Percentiles rank a stretch among this genome's conserved stretches.
These are phyloP conservation scores for Coccinonectria pachysandricola DNA, from an alignment of 2,329 filamentous ascomycete genomes.

Conservation along the genomic window DNA sequence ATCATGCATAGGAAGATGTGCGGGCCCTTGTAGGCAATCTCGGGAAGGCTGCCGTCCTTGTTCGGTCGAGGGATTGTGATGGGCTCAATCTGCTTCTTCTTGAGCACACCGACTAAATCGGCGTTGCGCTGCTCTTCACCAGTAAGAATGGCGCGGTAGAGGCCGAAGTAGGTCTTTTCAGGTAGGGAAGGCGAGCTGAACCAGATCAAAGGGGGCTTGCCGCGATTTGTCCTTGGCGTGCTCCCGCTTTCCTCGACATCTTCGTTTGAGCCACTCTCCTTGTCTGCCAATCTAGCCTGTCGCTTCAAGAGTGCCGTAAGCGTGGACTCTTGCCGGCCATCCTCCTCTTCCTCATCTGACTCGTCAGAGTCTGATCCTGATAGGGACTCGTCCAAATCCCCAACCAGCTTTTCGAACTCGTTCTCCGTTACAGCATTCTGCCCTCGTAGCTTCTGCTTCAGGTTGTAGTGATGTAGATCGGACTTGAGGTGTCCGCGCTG, in stretches of 20 bases:
- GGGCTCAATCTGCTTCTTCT: conserved; percentile 66
- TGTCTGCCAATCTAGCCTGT: conserved; percentile 63
- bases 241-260: conserved; percentile 31
- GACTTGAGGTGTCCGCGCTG: conserved; percentile 81
- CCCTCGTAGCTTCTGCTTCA: conserved; percentile 81
- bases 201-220: conserved; percentile 74
- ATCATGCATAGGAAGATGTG: conserved; percentile 99
- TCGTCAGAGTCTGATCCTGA: conserved; percentile 76
- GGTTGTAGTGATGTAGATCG: conserved; percentile 86
- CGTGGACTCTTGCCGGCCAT: conserved; percentile 52
- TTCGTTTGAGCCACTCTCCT: conserved; percentile 36
- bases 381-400: conserved; percentile 78
- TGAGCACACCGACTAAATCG: conserved; percentile 56
- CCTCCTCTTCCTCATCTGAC: conserved; percentile 55
- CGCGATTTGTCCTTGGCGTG: conserved; percentile 41
- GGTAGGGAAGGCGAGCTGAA: conserved; percentile 68
- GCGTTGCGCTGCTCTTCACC: conserved; percentile 54
- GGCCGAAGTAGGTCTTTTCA: conserved; percentile 67
- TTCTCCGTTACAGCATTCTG: conserved; percentile 60
- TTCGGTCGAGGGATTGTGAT: conserved; percentile 41
- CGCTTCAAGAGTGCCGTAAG: conserved; percentile 70
- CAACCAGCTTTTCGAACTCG: conserved; percentile 81
- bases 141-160: conserved; percentile 77
- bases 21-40: conserved; percentile 54
- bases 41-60: conserved; percentile 47